phyloP scores from a whole-genome alignment of 768 basidiomycete species.

The Russula abietina region DNA sequence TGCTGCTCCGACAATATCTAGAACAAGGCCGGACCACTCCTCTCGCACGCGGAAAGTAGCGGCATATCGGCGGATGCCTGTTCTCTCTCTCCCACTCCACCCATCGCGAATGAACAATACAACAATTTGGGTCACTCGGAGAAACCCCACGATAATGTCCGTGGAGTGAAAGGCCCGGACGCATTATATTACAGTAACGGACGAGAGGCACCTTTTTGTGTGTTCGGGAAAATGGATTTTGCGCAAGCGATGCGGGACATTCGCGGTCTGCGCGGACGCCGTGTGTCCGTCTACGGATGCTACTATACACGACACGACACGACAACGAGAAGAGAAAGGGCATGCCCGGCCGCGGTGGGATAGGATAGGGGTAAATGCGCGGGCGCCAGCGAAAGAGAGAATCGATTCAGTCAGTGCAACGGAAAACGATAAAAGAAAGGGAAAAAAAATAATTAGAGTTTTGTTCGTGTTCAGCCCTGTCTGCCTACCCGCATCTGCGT shows the following conservation, averaged over 20 bases:
- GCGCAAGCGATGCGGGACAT: conserved; percentile 4
- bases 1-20: background rate
- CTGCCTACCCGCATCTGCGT: background rate
- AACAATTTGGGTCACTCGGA: background rate
- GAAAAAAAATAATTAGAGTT: conserved; percentile 5
- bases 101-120: background rate
- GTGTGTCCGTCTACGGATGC: background rate
- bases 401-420: background rate
- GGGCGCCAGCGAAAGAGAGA: conserved; percentile 1
- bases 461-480: background rate
- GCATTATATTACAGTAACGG: background rate
- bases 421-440: background rate
- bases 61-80: background rate
- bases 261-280: background rate
- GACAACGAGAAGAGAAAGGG: background rate
- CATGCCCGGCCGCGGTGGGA: background rate
- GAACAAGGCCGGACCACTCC: background rate
- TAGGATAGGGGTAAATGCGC: conserved; percentile 9
- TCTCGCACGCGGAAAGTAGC: background rate
- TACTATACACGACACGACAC: background rate
- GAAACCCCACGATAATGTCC: conserved; percentile 12
- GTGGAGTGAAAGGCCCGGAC: conserved; percentile 1
- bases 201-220: background rate
- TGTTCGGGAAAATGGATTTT: background rate
- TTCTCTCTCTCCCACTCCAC: background rate